Evolutionary conservation across 202 grass and related monocot genomes (phyloP).

Genomic region (Tripidium arundinaceum): DNA sequence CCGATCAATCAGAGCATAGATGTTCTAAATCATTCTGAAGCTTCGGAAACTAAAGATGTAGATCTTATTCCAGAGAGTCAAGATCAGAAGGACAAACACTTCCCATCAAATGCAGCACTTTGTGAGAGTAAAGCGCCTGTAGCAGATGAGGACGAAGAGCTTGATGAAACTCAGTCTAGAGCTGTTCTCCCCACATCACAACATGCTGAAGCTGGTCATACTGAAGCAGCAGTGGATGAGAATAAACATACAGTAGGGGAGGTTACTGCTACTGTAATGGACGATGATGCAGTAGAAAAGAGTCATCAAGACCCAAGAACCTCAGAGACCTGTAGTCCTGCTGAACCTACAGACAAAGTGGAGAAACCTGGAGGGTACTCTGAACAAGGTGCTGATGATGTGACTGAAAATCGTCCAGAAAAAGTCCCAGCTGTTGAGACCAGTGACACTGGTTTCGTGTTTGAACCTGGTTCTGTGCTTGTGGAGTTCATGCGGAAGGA

Average conservation of each 20-base stretch:
- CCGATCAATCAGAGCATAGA: slow-evolving; percentile 10
- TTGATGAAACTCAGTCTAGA: slow-evolving; percentile 14
- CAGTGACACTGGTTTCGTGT: slow-evolving; percentile 9
- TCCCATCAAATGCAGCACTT: background rate
- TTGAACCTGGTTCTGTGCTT: slow-evolving; percentile 63
- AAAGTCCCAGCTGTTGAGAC: slow-evolving; percentile 1
- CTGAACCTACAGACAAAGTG: background rate
- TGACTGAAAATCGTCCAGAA: background rate
- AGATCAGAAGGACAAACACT: slow-evolving; percentile 26
- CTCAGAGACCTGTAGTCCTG: background rate
- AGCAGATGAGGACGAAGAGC: slow-evolving; percentile 15
- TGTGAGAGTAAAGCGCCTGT: background rate
- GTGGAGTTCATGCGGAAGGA: slow-evolving; percentile 85
- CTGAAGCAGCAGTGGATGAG: background rate
- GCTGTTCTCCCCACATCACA: slow-evolving; percentile 12
- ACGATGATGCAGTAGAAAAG: slow-evolving; percentile 10
- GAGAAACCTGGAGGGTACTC: slow-evolving; percentile 7
- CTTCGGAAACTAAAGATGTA: slow-evolving; percentile 17
- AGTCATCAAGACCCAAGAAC: slow-evolving; percentile 1
- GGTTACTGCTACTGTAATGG: background rate
- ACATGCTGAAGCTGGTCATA: background rate
- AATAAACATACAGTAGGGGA: background rate
- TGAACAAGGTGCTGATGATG: background rate
- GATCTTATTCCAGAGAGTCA: slow-evolving; percentile 14
- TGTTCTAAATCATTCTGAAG: background rate